Conservation (phyloP, 2,329 filamentous ascomycete species). For the Xylaria arbuscula region DNA sequence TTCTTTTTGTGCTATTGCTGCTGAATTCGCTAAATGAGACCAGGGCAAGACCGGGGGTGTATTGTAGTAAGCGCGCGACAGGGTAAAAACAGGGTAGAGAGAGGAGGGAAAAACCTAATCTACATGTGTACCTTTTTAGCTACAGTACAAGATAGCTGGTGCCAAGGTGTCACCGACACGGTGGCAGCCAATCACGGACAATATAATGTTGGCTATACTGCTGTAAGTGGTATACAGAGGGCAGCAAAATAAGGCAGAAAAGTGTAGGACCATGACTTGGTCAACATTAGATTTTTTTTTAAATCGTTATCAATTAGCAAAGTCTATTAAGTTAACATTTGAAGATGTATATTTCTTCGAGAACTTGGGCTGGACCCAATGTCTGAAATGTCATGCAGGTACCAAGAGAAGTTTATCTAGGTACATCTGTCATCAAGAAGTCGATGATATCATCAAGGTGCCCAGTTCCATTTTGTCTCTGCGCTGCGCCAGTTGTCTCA, state of each 20-base stretch:
- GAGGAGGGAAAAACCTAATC: not conserved
- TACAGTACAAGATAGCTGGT: not conserved
- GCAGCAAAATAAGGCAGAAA: too few species aligned
- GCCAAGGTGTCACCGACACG: not conserved
- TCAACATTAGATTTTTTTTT: too few species aligned
- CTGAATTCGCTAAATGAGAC: not conserved
- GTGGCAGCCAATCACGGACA: conserved; percentile 19
- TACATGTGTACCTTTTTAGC: not conserved
- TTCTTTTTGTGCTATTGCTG: not conserved
- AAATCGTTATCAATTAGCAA: not conserved
- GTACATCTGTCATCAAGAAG: conserved; percentile 4
- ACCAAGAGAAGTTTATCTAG: not conserved
- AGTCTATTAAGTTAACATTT: not conserved
- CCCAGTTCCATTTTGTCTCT: not conserved
- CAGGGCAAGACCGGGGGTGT: not conserved
- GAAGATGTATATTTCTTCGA: not conserved
- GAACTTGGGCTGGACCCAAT: conserved; percentile 1
- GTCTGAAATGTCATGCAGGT: conserved; percentile 19
- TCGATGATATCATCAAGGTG: conserved; percentile 6
- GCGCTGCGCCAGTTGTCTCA: conserved; percentile 8
- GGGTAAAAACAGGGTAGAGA: not conserved
- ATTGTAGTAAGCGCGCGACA: not conserved
- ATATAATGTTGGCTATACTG: not conserved
- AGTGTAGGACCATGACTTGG: too few species aligned
- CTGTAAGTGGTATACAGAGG: too few species aligned